Conservation (phyloP, 805 yeast genomes). For the Myxozyma neglecta region DNA sequence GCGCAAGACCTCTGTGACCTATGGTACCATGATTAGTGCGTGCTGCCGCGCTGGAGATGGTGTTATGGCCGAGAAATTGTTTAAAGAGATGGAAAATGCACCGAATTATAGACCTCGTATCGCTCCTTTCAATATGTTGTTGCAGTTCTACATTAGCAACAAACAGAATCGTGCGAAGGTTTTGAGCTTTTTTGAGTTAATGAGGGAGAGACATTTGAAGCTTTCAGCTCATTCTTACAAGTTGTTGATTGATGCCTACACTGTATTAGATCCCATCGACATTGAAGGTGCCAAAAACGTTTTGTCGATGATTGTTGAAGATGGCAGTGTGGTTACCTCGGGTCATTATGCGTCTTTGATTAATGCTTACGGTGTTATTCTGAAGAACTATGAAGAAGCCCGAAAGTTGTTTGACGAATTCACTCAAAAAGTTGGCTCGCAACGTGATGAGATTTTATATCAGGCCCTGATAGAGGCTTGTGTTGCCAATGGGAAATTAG, state of each 20-base stretch:
- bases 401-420: conserved; percentile 40
- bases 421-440: conserved; percentile 36
- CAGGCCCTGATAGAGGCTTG: conserved; percentile 45
- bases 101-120: conserved; percentile 38
- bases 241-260: conserved; percentile 43
- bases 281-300: conserved; percentile 42
- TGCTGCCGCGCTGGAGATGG: conserved; percentile 43
- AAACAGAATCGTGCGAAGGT: conserved; percentile 40
- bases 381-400: conserved; percentile 41
- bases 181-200: conserved; percentile 37
- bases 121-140: conserved; percentile 44
- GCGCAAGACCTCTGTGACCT: conserved; percentile 39
- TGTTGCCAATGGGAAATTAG: conserved; percentile 39
- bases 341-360: conserved; percentile 44
- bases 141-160: conserved; percentile 43
- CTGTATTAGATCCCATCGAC: conserved; percentile 39
- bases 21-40: conserved; percentile 44
- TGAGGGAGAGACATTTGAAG: conserved; percentile 30
- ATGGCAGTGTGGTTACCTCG: conserved; percentile 36
- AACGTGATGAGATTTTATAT: conserved; percentile 44
- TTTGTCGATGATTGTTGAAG: conserved; percentile 37
- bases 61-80: conserved; percentile 38
- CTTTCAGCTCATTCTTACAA: conserved; percentile 46
- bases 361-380: conserved; percentile 43
- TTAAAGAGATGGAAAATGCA: conserved; percentile 41